phyloP scores from a whole-genome alignment of 1,139 yeast species.

The Insectozyma bohioensis region DNA sequence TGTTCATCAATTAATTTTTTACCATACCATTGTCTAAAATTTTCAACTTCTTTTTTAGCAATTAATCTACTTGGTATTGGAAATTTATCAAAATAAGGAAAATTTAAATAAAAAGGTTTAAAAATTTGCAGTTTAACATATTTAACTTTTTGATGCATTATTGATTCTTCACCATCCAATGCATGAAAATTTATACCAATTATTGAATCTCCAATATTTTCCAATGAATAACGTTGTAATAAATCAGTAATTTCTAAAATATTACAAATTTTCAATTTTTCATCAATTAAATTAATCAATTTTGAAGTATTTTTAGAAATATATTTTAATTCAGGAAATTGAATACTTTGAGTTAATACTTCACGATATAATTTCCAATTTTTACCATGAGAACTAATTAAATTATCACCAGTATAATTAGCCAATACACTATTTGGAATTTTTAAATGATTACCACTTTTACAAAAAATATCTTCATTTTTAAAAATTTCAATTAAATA shows the following conservation, averaged over 20 bases:
- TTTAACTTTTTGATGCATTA: constrained; percentile 40
- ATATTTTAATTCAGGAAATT: constrained; percentile 44
- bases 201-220: constrained; percentile 51
- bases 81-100: constrained; percentile 51
- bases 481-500: constrained; percentile 46
- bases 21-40: constrained; percentile 37
- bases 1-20: constrained; percentile 19
- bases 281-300: constrained; percentile 19
- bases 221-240: constrained; percentile 48
- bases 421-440: constrained; percentile 58
- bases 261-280: constrained; percentile 10
- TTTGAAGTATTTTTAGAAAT: constrained; percentile 33
- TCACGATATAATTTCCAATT: constrained; percentile 53
- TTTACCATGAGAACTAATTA: constrained; percentile 59
- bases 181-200: constrained; percentile 49
- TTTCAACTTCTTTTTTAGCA: constrained; percentile 44
- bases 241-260: constrained; percentile 33
- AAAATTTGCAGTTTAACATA: constrained; percentile 55
- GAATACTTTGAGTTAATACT: constrained; percentile 48
- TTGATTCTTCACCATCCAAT: constrained; percentile 23
- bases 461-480: constrained; percentile 51
- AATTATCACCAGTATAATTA: constrained; percentile 60
- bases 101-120: constrained; percentile 53
- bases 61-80: constrained; percentile 50
- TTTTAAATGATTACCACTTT: constrained; percentile 61